Base-by-base conservation (phyloP, 2,329 filamentous ascomycete genomes). In the Botrytis hyacinthi region DNA sequence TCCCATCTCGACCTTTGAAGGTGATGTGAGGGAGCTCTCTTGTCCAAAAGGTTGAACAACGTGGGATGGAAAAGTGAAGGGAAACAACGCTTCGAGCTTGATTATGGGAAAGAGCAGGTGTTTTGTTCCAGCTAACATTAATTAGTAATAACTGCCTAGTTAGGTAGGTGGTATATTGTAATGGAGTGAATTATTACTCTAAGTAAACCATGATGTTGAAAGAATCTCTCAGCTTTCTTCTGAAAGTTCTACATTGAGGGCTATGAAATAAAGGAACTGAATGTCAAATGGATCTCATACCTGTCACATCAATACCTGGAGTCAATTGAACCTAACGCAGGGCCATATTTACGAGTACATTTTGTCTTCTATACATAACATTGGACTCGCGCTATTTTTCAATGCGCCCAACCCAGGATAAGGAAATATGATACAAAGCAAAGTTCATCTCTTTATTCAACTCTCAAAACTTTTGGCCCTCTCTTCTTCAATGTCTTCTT, bases 401-500 rank as follows among this genome's bases (percentile, higher is more conserved):
- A 68, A 60, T 63, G 70, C 74, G 65, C 72, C 74, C 37, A 69
- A 51, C 71, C 72, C 62, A 73, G 74, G 76, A 65, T 72, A 73
- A 73, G 71, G 67, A 77, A 72, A 77, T 79, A 80, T 81, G 75
- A 77, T 80, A 81, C 79, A 81, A 74, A 76, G 72, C 48, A 62
- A 63, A 75, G 67, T 37, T 66, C 71, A 65, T 73, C 63, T 60
- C 59, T 72, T 81, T 90, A 95, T 79, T 95, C 93, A 74, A 93
- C 88, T 75, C 93, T 87, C 76, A 95, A 85, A 69, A 90, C 87
- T 77, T 91, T 88, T 60, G 92, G 85, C n/a, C 91, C 92, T 81
- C 88, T 89, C 83, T 91, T 91, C 86, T 93, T 95, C 51, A 84
- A 83, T 2, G 86, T 82, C 87, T 91, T 92, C 91, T 93, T 95